A percentile compares a stretch with the other conserved stretches of the same genome.
These are phyloP conservation scores for Scopulariopsis brevicaulis DNA, from an alignment of 2,329 filamentous ascomycete species.

Conservation along the genomic window DNA sequence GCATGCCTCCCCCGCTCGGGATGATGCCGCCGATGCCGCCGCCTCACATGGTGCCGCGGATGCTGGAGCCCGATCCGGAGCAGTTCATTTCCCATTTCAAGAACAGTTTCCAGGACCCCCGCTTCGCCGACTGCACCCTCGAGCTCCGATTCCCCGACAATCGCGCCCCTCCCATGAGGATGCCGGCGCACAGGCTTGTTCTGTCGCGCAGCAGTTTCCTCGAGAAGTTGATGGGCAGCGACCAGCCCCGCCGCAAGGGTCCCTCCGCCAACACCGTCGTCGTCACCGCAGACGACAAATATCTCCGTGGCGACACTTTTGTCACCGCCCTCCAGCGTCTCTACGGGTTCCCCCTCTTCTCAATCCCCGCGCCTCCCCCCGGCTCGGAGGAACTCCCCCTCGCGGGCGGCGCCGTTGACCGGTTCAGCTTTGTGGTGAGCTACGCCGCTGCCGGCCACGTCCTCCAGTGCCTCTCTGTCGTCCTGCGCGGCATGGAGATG, in stretches of 20 bases:
- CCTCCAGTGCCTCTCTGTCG: conserved; percentile 42
- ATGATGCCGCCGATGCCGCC: conserved; percentile 17
- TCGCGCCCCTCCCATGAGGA: conserved; percentile 21
- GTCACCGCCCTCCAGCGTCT: conserved; percentile 44
- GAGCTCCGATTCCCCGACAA: conserved; percentile 28
- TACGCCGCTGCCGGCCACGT: conserved; percentile 53
- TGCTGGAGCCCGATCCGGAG: conserved; percentile 30
- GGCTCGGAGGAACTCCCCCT: conserved; percentile 19
- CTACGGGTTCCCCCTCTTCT: conserved; percentile 41
- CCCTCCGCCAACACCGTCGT: conserved; percentile 23
- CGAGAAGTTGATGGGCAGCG: conserved; percentile 12
- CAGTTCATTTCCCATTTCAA: conserved; percentile 21
- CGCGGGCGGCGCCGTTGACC: conserved; percentile 27
- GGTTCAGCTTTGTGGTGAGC: conserved; percentile 45
- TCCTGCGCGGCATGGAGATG: conserved; percentile 46
- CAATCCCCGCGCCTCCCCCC: conserved; percentile 16
- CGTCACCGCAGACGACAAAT: conserved; percentile 38
- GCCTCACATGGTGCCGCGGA: conserved; percentile 9
- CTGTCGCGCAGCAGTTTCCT: conserved; percentile 36
- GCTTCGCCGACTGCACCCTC: conserved; percentile 27
- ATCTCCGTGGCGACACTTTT: conserved; percentile 43
- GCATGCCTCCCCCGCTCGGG: conserved; percentile 12
- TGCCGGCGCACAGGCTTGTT: conserved; percentile 43
- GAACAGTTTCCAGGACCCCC: conserved; percentile 20
- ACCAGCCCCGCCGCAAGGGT: conserved; percentile 8